Evolutionary conservation across 1,139 yeast genomes (phyloP).

Genomic region (Suhomyces bribrorum): DNA sequence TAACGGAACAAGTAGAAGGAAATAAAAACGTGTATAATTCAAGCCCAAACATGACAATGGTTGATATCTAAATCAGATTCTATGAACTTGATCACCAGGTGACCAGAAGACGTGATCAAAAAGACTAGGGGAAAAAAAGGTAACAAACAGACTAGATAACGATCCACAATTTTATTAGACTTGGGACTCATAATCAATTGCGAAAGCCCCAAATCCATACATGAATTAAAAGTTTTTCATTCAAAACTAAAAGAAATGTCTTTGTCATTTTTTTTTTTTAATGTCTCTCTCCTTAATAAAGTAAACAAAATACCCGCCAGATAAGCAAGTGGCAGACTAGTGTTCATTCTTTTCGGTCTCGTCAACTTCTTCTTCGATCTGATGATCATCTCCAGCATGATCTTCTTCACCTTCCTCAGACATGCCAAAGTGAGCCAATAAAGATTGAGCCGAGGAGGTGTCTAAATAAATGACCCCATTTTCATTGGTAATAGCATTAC

Average conservation of each 20-base stretch:
- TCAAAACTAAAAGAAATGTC: too few species aligned
- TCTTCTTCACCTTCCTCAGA: constrained; percentile 23
- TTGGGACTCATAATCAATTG: too few species aligned
- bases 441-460: constrained; percentile 49
- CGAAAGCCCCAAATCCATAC: too few species aligned
- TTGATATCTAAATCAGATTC: neutral
- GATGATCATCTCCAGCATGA: constrained; percentile 22
- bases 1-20: constrained; percentile 7
- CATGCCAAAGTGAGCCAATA: constrained; percentile 53
- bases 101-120: neutral
- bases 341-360: constrained; percentile 24
- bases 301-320: too few species aligned
- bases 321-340: too few species aligned
- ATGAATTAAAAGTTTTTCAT: too few species aligned
- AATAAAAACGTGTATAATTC: constrained; percentile 3
- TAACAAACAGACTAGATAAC: too few species aligned
- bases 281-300: too few species aligned
- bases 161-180: too few species aligned
- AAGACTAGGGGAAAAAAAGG: neutral
- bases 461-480: constrained; percentile 59
- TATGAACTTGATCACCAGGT: neutral
- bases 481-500: constrained; percentile 54
- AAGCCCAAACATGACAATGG: constrained; percentile 4
- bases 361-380: constrained; percentile 18
- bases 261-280: too few species aligned